phyloP scores from a whole-genome alignment of 2,329 filamentous ascomycete species.

The Rachicladosporium sp. region DNA sequence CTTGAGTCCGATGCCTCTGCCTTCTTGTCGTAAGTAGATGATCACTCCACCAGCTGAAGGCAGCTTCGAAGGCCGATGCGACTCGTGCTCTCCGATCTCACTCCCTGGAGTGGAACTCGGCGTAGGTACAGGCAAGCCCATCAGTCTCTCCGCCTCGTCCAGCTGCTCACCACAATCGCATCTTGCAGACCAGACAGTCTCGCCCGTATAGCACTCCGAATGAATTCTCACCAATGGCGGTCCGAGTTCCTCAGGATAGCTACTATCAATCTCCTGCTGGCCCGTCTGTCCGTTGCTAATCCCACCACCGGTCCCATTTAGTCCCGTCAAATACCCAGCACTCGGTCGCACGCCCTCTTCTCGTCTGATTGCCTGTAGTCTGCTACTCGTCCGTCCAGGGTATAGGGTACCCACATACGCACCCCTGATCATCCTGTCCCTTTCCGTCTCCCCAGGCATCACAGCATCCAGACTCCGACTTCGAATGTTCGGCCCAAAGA shows the following conservation, averaged over 20 bases:
- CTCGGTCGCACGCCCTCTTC: constrained; percentile 23
- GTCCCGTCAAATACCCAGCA: constrained; percentile 9
- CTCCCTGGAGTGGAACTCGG: constrained; percentile 17
- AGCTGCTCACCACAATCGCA: constrained; percentile 98
- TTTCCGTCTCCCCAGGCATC: constrained; percentile 66
- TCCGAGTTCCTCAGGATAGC: constrained; percentile 20
- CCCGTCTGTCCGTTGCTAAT: constrained; percentile 17
- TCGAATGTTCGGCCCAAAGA: constrained; percentile 80
- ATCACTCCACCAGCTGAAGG: constrained; percentile 67
- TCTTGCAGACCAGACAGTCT: constrained; percentile 94
- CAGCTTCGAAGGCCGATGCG: constrained; percentile 11
- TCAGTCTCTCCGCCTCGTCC: constrained; percentile 86
- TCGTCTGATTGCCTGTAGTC: constrained; percentile 41
- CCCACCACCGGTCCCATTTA: constrained; percentile 9
- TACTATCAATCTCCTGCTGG: constrained; percentile 8
- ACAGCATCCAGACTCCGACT: constrained; percentile 57
- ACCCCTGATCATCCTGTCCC: constrained; percentile 85
- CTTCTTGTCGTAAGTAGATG: constrained; percentile 90
- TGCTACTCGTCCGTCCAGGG: constrained; percentile 69
- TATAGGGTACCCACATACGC: constrained; percentile 82
- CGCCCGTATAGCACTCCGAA: constrained; percentile 95
- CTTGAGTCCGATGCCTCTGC: constrained; percentile 82
- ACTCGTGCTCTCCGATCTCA: constrained; percentile 8
- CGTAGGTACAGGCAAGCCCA: constrained; percentile 41
- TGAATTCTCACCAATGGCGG: constrained; percentile 85